Evolutionary conservation across 768 basidiomycete genomes (phyloP).

Genomic region (Calvatia gigantea): DNA sequence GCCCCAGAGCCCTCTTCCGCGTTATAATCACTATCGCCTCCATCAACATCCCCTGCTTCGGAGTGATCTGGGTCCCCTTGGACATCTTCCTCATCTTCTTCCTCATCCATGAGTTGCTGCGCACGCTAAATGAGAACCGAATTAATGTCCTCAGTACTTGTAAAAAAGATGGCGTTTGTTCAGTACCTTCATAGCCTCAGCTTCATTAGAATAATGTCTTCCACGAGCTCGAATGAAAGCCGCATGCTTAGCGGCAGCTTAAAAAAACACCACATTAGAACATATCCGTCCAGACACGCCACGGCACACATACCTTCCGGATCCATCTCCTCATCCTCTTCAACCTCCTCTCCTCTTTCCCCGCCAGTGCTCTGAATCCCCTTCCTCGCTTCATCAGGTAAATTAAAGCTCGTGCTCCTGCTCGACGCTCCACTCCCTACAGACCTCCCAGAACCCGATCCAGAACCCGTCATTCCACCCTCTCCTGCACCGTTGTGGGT

Average conservation of each 20-base stretch:
- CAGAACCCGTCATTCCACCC: slow-evolving; percentile 47
- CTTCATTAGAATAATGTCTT: slow-evolving; percentile 87
- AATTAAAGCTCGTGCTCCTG: slow-evolving; percentile 80
- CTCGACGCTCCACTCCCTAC: slow-evolving; percentile 57
- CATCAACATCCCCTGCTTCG: slow-evolving; percentile 22
- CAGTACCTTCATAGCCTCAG: slow-evolving; percentile 86
- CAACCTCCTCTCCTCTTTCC: slow-evolving; percentile 66
- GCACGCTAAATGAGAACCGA: slow-evolving; percentile 47
- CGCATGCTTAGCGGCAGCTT: slow-evolving; percentile 80
- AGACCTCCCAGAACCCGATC: slow-evolving; percentile 40
- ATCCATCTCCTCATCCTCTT: slow-evolving; percentile 81
- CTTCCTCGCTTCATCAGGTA: slow-evolving; percentile 65
- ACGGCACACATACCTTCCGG: slow-evolving; percentile 65
- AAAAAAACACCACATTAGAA: background rate
- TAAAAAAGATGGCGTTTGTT: background rate
- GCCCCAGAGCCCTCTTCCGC: background rate
- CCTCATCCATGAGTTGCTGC: slow-evolving; percentile 56
- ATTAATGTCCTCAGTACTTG: background rate
- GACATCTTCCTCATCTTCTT: slow-evolving; percentile 51
- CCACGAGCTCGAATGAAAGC: slow-evolving; percentile 79
- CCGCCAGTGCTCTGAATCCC: slow-evolving; percentile 54
- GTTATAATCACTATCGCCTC: slow-evolving; percentile 6
- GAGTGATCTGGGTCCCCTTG: slow-evolving; percentile 21
- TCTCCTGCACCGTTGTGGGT: background rate
- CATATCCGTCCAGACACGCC: background rate